Evolutionary conservation across 768 basidiomycete species (phyloP).

Genomic region (Suillus subluteus): DNA sequence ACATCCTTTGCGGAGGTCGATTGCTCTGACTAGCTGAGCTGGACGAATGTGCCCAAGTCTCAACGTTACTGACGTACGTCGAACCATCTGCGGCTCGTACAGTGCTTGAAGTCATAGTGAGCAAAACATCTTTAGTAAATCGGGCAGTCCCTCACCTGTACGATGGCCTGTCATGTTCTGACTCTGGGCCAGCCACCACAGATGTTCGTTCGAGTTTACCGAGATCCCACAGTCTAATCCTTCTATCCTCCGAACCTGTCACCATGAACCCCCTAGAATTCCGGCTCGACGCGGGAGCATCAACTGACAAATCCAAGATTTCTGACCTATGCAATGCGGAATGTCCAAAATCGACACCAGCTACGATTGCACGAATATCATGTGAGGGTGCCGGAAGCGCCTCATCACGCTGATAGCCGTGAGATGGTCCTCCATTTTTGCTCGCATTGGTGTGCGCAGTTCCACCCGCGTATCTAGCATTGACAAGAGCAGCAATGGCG

Average conservation of each 20-base stretch:
- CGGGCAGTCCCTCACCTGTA: constrained; percentile 60
- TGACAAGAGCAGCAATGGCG: constrained; percentile 82
- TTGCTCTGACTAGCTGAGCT: constrained; percentile 54
- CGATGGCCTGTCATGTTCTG: constrained; percentile 72
- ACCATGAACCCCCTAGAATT: constrained; percentile 72
- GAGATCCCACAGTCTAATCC: constrained; percentile 88
- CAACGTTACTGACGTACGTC: constrained; percentile 54
- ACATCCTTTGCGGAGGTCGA: constrained; percentile 75
- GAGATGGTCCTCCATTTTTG: constrained; percentile 36
- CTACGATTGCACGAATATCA: constrained; percentile 71
- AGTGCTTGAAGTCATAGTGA: constrained; percentile 29
- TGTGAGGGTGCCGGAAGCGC: constrained; percentile 53
- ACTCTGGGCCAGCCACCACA: constrained; percentile 78
- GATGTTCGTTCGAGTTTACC: constrained; percentile 70
- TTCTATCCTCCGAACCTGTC: constrained; percentile 89
- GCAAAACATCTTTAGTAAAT: background rate
- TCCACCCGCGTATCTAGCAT: constrained; percentile 54
- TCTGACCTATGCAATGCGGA: constrained; percentile 55
- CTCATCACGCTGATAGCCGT: constrained; percentile 38
- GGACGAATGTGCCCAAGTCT: constrained; percentile 59
- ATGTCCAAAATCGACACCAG: constrained; percentile 78
- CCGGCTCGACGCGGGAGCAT: constrained; percentile 43
- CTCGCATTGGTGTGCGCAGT: constrained; percentile 27
- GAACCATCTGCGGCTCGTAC: constrained; percentile 41
- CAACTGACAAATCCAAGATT: constrained; percentile 46